Percentiles rank a stretch among this genome's conserved stretches.
phyloP scores from a whole-genome alignment of 2,329 filamentous ascomycete genomes.

The Purpureocillium takamizusanense region DNA sequence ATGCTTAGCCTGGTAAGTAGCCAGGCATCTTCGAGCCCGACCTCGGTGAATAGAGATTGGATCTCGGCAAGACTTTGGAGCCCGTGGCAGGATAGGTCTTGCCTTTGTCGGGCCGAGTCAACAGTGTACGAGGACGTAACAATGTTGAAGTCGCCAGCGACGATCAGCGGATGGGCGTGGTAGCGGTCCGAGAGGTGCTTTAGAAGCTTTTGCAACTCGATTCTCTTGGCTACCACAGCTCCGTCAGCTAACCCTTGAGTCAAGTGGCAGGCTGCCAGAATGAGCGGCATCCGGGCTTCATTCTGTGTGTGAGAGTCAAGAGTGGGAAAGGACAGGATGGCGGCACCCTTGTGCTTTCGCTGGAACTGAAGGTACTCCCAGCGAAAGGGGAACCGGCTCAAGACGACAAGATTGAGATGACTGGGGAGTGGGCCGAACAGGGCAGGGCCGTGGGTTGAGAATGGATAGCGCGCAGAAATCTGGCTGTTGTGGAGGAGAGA shows the following conservation, averaged over 20 bases:
- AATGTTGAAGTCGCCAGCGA: constrained; percentile 59
- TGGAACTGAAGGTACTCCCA: constrained; percentile 47
- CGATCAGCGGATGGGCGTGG: constrained; percentile 37
- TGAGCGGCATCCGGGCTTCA: constrained; percentile 24
- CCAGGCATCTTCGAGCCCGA: constrained; percentile 45
- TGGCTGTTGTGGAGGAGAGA: constrained; percentile 38
- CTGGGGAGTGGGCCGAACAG: constrained; percentile 48
- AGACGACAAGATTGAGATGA: constrained; percentile 50
- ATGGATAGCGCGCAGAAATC: constrained; percentile 42
- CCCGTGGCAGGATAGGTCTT: constrained; percentile 43
- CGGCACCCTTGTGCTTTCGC: constrained; percentile 47
- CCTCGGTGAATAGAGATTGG: constrained; percentile 34
- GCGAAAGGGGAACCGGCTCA: constrained; percentile 45
- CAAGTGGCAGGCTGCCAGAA: constrained; percentile 52
- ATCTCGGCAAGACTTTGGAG: constrained; percentile 32
- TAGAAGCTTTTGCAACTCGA: constrained; percentile 43
- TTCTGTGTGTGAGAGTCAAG: constrained; percentile 5
- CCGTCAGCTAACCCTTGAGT: constrained; percentile 52
- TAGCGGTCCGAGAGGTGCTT: constrained; percentile 33
- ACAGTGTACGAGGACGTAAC: constrained; percentile 50
- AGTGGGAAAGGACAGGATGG: constrained; percentile 34
- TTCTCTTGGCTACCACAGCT: constrained; percentile 45
- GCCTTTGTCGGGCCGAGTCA: constrained; percentile 38
- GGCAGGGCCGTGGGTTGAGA: constrained; percentile 48
- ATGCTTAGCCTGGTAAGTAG: constrained; percentile 31